phyloP scores from a whole-genome alignment of 2,329 filamentous ascomycete genomes.

The Acrodontium crateriforme region DNA sequence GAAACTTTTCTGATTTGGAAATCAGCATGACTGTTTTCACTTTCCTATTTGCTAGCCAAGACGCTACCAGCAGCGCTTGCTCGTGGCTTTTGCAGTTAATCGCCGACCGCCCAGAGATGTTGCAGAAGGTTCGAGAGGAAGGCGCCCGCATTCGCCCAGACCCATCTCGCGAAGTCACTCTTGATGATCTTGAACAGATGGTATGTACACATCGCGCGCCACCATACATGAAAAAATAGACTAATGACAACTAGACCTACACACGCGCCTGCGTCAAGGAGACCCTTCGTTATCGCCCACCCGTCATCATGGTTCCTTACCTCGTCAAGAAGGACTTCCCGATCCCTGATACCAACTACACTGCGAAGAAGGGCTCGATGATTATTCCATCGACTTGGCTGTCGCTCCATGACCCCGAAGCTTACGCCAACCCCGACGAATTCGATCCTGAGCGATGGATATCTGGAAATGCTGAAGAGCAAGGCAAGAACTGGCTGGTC shows the following conservation, averaged over 20 bases:
- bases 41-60: slow-evolving; percentile 93
- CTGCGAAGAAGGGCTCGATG: slow-evolving; percentile 92
- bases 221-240: neutral
- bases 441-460: slow-evolving; percentile 92
- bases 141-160: slow-evolving; percentile 16
- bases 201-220: slow-evolving; percentile 3
- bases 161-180: slow-evolving; percentile 36
- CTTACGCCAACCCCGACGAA: slow-evolving; percentile 76
- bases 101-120: slow-evolving; percentile 83
- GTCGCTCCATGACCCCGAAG: slow-evolving; percentile 80
- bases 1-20: slow-evolving; percentile 79
- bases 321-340: slow-evolving; percentile 90
- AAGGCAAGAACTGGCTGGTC: slow-evolving; percentile 92
- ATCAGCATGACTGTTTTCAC: slow-evolving; percentile 91
- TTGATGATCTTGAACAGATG: slow-evolving; percentile 82
- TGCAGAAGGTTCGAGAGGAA: slow-evolving; percentile 84
- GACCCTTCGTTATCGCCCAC: slow-evolving; percentile 83
- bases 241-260: slow-evolving; percentile 40
- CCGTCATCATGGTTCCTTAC: slow-evolving; percentile 95
- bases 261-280: slow-evolving; percentile 87
- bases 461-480: slow-evolving; percentile 72
- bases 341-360: slow-evolving; percentile 64
- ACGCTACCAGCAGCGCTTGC: slow-evolving; percentile 83
- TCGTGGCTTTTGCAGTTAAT: slow-evolving; percentile 94
- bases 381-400: slow-evolving; percentile 84